Conservation (phyloP, 1,284 basidiomycete species). For the Tetrapyrgos nigripes region DNA sequence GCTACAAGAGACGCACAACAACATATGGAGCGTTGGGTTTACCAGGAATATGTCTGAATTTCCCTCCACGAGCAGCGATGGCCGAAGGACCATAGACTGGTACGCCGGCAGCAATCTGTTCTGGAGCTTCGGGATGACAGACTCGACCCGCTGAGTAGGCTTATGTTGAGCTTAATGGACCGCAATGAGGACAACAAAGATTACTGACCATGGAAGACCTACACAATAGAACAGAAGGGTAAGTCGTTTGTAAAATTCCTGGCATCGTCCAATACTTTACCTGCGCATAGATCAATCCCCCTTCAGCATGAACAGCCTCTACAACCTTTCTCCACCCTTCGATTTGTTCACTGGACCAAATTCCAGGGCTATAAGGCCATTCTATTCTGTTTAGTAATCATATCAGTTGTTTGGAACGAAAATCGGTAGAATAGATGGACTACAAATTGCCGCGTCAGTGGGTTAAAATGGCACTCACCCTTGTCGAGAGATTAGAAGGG, state of each 20-base stretch:
- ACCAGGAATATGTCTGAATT: conserved; percentile 14
- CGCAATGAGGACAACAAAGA: too few species aligned
- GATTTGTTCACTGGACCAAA: conserved; percentile 27
- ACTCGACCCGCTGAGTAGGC: conserved; percentile 22
- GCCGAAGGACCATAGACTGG: conserved; percentile 15
- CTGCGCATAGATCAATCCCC: conserved; percentile 15
- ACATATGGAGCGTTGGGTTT: conserved; percentile 14
- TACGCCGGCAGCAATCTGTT: conserved; percentile 13
- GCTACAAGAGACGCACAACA: background rate
- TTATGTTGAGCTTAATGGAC: background rate
- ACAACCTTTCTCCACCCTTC: conserved; percentile 26
- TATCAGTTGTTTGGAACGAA: too few species aligned
- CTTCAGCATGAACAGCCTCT: conserved; percentile 26
- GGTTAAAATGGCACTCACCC: conserved; percentile 18
- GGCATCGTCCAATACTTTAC: background rate
- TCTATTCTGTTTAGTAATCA: conserved; percentile 11
- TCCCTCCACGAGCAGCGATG: conserved; percentile 11
- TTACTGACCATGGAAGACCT: conserved; percentile 19
- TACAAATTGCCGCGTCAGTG: too few species aligned
- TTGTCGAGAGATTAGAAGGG: conserved; percentile 17
- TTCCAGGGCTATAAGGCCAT: conserved; percentile 25
- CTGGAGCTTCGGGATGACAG: conserved; percentile 18
- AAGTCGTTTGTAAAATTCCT: background rate
- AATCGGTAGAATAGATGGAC: too few species aligned
- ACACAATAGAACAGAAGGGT: background rate